These are phyloP conservation scores for Crithidia sp. DNA, from an alignment of 208 protist species.

Conservation along the genomic window DNA sequence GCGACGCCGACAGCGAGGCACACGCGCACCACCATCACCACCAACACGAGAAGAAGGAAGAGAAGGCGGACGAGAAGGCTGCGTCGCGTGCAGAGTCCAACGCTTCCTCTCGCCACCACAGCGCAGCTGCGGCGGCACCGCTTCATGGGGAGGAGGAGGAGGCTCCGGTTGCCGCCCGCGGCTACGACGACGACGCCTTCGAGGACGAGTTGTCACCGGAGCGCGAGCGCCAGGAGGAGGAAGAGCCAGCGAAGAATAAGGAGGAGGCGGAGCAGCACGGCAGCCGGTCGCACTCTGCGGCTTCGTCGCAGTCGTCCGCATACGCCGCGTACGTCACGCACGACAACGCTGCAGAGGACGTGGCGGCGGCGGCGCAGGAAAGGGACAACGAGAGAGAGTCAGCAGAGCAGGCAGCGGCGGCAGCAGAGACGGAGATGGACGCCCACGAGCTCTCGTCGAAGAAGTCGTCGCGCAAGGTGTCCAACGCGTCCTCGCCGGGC, in stretches of 20 bases:
- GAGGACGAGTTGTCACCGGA: slow-evolving; percentile 6
- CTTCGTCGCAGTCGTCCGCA: not conserved
- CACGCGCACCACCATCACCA: not conserved
- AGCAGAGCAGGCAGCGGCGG: not conserved
- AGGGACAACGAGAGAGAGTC: not conserved
- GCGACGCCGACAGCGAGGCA: not conserved
- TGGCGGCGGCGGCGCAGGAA: not conserved
- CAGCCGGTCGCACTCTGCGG: not conserved
- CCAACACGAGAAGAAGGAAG: not conserved
- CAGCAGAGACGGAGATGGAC: not conserved
- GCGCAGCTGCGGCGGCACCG: not conserved
- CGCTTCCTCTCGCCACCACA: not conserved
- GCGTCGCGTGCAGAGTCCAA: not conserved
- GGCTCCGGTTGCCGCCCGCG: not conserved
- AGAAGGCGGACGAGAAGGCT: slow-evolving; percentile 1
- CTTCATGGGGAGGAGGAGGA: slow-evolving; percentile 2
- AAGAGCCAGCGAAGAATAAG: too few relatives aligned
- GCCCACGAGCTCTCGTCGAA: slow-evolving; percentile 20
- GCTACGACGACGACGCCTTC: slow-evolving; percentile 20
- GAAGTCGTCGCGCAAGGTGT: slow-evolving; percentile 5
- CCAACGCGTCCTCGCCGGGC: not conserved
- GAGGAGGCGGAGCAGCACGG: slow-evolving; percentile 1
- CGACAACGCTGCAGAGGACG: not conserved
- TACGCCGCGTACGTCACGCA: not conserved
- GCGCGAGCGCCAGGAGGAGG: not conserved